phyloP scores from a whole-genome alignment of 1,139 yeast species.

The Kodamaea alishanica region DNA sequence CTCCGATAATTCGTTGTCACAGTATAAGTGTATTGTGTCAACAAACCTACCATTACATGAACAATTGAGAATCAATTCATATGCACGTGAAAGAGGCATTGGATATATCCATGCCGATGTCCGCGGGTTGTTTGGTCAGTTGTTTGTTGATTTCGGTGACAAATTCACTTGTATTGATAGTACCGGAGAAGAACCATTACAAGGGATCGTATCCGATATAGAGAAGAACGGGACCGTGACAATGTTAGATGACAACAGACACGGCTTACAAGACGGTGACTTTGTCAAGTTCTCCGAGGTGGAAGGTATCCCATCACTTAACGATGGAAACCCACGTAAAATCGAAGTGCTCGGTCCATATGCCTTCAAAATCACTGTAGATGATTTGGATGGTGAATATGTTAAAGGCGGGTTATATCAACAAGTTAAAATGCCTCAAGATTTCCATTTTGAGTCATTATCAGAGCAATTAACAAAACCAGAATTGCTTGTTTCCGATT shows the following conservation, averaged over 20 bases:
- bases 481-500: constrained; percentile 77
- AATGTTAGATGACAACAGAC: constrained; percentile 87
- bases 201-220: constrained; percentile 85
- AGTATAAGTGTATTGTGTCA: constrained; percentile 78
- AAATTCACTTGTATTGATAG: constrained; percentile 76
- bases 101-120: constrained; percentile 80
- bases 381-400: constrained; percentile 58
- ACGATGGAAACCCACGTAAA: constrained; percentile 68
- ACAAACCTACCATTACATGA: constrained; percentile 74
- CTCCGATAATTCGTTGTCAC: constrained; percentile 44
- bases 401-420: constrained; percentile 84
- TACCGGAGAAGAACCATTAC: constrained; percentile 87
- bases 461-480: constrained; percentile 68
- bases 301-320: constrained; percentile 64
- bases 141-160: constrained; percentile 87
- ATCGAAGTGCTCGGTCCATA: constrained; percentile 90
- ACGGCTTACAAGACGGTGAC: constrained; percentile 90
- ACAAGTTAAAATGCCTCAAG: constrained; percentile 82
- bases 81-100: constrained; percentile 69
- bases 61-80: constrained; percentile 69
- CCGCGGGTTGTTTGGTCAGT: constrained; percentile 83
- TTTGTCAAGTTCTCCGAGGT: constrained; percentile 87
- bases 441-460: constrained; percentile 60
- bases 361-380: constrained; percentile 71
- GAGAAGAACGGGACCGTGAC: constrained; percentile 90